A percentile compares a stretch with the other conserved stretches of the same genome.
Conservation (phyloP, 2,329 filamentous ascomycete species). For the Reticulascus tulasneorum region DNA sequence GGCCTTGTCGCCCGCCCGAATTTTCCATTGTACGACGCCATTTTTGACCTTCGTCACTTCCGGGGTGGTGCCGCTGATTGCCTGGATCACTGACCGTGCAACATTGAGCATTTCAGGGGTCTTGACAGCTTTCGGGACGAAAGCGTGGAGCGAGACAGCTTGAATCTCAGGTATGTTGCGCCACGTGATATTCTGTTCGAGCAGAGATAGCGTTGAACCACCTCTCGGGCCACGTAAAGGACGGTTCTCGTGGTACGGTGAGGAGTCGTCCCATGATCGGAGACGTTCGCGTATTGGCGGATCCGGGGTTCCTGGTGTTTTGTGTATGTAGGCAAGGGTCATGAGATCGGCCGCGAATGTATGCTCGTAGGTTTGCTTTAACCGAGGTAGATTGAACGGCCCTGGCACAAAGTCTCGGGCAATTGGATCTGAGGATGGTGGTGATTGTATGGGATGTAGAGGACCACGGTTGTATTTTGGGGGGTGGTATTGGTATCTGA, state of each 20-base stretch:
- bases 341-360: slow-evolving; percentile 86
- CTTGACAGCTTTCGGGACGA: slow-evolving; percentile 64
- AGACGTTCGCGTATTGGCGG: slow-evolving; percentile 59
- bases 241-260: slow-evolving; percentile 91
- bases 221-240: slow-evolving; percentile 81
- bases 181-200: slow-evolving; percentile 74
- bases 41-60: slow-evolving; percentile 65
- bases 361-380: slow-evolving; percentile 85
- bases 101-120: slow-evolving; percentile 76
- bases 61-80: slow-evolving; percentile 75
- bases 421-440: slow-evolving; percentile 77
- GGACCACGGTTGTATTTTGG: slow-evolving; percentile 94
- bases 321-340: slow-evolving; percentile 83
- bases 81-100: slow-evolving; percentile 77
- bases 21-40: slow-evolving; percentile 71
- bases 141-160: slow-evolving; percentile 75
- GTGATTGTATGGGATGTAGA: slow-evolving; percentile 87
- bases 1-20: slow-evolving; percentile 67
- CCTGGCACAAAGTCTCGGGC: slow-evolving; percentile 88
- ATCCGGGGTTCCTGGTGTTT: slow-evolving; percentile 67
- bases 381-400: slow-evolving; percentile 81
- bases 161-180: slow-evolving; percentile 80
- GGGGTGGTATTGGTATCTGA: slow-evolving; percentile 84
- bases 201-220: slow-evolving; percentile 62
- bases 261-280: slow-evolving; percentile 82